Conservation (phyloP, 2,329 filamentous ascomycete species). For the Diaporthe aspalathi region DNA sequence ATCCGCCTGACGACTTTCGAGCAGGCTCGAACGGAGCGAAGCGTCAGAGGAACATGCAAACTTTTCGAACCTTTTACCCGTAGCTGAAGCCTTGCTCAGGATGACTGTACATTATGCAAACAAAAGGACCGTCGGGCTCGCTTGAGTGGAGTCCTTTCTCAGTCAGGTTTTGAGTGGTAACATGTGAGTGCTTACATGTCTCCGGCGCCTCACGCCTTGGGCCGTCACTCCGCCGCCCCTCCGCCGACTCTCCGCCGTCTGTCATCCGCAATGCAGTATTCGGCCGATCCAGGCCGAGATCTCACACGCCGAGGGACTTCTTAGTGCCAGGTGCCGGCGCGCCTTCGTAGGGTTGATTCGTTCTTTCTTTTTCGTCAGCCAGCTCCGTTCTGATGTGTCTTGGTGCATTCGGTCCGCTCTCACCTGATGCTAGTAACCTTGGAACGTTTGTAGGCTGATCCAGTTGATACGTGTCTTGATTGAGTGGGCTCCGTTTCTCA, state of each 20-base stretch:
- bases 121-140: too few relatives aligned
- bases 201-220: neutral
- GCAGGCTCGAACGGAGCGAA: neutral
- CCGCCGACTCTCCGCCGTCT: neutral
- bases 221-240: neutral
- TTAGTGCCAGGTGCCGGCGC: neutral
- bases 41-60: too few relatives aligned
- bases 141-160: too few relatives aligned
- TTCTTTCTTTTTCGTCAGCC: neutral
- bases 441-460: neutral
- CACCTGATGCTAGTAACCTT: neutral
- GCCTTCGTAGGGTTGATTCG: neutral
- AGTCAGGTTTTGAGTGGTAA: neutral
- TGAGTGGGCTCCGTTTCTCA: neutral
- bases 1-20: neutral
- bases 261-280: neutral
- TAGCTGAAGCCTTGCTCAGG: neutral
- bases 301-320: neutral
- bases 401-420: neutral
- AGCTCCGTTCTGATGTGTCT: neutral
- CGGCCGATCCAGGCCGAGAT: neutral
- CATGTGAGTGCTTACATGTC: neutral
- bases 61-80: neutral
- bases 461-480: neutral
- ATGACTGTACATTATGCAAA: neutral